Evolutionary conservation across 108 stramenopile genomes (phyloP), one percentile per base, ranked within the genome.

Genomic region (Discostella stelligeroides): DNA sequence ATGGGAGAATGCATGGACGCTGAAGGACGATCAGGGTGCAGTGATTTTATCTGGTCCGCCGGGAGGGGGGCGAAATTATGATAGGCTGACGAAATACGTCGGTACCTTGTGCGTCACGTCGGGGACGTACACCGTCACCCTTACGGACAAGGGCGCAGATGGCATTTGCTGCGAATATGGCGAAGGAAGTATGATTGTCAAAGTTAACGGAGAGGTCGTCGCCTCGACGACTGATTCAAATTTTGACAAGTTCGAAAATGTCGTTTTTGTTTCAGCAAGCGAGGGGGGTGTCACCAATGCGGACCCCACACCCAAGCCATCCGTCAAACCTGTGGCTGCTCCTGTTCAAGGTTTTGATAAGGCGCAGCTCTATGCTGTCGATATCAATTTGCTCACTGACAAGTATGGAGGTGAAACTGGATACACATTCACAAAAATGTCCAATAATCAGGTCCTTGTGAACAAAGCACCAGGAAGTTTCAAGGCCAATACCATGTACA

Each of bases 381-480:
- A 48, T 23, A 27, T 75, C 20, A 60, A 60, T 20, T 24, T 75
- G 8, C 34, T 67, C 34, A 75, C 73, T 21, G 73, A 75, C 51
- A 29, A 53, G 8, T 75, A 40, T 45, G 49, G 57, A 24, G 20
- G 17, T 11, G 73, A 75, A 60, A 75, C 73, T 7, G 73, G 64
- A 9, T 75, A 67, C 51, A 17, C 37, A 5, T 21, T 8, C 17
- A 40, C 17, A 3, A 41, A 11, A 7, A 12, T 54, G 53, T 29
- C 37, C 57, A 21, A 58, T 6, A 20, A 17, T 28, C 17, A 58
- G 9, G 37, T 58, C 18, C 34, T 37, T 13, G 34, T 58, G 18
- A 37, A 58, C 8, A 29, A 28, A 14, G 8, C 13, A 0, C 25
- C 25, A 28, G 53, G 53, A 23, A 14, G 14, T 9, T 29, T 29